A percentile compares a stretch with the other conserved stretches of the same genome.
These are phyloP conservation scores for Ceratocystis colombiana DNA, from an alignment of 2,329 filamentous ascomycete species.

Conservation along the genomic window DNA sequence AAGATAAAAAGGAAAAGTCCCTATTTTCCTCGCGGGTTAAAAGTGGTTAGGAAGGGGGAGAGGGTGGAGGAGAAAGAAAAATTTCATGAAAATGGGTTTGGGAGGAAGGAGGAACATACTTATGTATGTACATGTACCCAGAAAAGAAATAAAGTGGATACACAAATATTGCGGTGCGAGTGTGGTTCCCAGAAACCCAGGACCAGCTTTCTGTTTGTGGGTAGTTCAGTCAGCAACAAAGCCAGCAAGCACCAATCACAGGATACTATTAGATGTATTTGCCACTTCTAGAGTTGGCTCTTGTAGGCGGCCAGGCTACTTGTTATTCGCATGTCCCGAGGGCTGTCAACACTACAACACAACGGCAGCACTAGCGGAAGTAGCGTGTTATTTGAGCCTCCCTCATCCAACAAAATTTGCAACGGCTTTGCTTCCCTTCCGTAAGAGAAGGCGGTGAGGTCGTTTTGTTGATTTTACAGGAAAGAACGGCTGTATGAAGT, in stretches of 20 bases:
- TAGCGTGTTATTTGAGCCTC: background rate
- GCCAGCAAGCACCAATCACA: conserved; percentile 12
- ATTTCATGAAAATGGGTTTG: conserved; percentile 24
- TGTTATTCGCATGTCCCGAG: conserved; percentile 4
- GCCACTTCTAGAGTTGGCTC: background rate
- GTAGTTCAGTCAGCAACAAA: conserved; percentile 12
- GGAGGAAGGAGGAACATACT: conserved; percentile 21
- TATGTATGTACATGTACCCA: conserved; percentile 26
- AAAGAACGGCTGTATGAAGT: background rate
- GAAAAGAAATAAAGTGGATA: conserved; percentile 31
- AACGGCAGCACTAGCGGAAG: background rate
- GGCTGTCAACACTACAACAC: background rate
- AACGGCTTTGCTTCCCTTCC: background rate
- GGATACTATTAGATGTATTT: background rate
- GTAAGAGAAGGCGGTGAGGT: conserved; percentile 4
- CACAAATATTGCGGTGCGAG: conserved; percentile 12
- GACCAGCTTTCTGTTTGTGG: conserved; percentile 2
- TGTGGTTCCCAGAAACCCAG: background rate
- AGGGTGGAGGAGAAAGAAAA: conserved; percentile 30
- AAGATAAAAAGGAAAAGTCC: conserved; percentile 24
- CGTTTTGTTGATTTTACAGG: no score
- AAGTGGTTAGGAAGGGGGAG: conserved; percentile 28
- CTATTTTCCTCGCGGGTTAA: conserved; percentile 27
- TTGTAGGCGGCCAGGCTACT: background rate
- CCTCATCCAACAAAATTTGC: background rate